Evolutionary conservation across 495 filamentous ascomycete genomes (phyloP).

Genomic region (Terfezia boudieri): DNA sequence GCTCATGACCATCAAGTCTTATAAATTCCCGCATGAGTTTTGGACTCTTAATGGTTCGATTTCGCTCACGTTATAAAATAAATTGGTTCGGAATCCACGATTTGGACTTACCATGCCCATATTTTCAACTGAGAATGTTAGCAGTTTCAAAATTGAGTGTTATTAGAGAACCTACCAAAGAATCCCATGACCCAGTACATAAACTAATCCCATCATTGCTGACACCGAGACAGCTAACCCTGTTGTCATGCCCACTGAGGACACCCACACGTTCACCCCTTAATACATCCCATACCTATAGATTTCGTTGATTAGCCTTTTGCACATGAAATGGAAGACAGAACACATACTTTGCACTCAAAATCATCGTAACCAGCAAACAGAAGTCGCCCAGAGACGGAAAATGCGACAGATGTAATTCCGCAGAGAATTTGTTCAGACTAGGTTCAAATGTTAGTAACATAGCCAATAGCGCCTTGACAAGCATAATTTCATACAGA

Average conservation of each 20-base stretch:
- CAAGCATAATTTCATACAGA: slow-evolving; percentile 36
- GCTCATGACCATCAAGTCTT: no score
- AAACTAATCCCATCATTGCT: slow-evolving; percentile 98
- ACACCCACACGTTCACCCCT: slow-evolving; percentile 93
- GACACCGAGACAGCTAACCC: slow-evolving; percentile 92
- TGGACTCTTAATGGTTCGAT: no score
- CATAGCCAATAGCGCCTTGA: not conserved
- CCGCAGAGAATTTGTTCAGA: slow-evolving; percentile 93
- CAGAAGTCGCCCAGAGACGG: slow-evolving; percentile 81
- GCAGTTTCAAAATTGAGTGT: slow-evolving; percentile 2
- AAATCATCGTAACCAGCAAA: slow-evolving; percentile 99
- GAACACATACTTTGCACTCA: slow-evolving; percentile 75
- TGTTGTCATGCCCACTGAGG: slow-evolving; percentile 90
- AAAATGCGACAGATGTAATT: slow-evolving; percentile 95
- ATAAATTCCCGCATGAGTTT: no score
- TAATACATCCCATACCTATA: slow-evolving; percentile 88
- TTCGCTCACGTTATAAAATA: no score
- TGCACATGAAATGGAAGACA: not conserved
- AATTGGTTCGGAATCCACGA: not conserved
- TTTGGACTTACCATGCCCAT: slow-evolving; percentile 12
- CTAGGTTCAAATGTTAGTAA: slow-evolving; percentile 25
- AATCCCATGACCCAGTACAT: slow-evolving; percentile 99
- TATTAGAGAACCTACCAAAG: slow-evolving; percentile 45
- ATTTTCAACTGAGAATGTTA: slow-evolving; percentile 12
- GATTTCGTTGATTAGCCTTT: slow-evolving; percentile 7